Conservation (phyloP, 2,329 filamentous ascomycete species). For the Penicillium digitatum region DNA sequence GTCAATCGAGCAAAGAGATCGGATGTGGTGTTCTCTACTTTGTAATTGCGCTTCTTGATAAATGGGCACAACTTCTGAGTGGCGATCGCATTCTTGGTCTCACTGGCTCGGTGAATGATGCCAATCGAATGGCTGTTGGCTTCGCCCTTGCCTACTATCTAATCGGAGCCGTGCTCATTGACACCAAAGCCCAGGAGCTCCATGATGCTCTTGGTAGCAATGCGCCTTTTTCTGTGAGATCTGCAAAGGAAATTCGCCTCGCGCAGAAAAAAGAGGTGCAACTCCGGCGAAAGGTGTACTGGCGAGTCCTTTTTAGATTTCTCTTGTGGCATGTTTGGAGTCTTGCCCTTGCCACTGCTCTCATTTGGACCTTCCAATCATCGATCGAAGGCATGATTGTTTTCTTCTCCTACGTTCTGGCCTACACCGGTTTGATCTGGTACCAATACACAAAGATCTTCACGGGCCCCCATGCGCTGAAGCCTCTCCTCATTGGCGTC, state of each 20-base stretch:
- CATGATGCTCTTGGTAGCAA: conserved; percentile 45
- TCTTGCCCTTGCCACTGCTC: conserved; percentile 47
- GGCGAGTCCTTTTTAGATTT: conserved; percentile 49
- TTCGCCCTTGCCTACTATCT: conserved; percentile 58
- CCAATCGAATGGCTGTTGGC: conserved; percentile 48
- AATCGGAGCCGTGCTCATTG: conserved; percentile 54
- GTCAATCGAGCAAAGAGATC: conserved; percentile 54
- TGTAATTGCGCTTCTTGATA: conserved; percentile 53
- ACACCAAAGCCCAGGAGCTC: conserved; percentile 53
- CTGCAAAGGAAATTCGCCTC: conserved; percentile 42
- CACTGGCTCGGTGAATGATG: conserved; percentile 31
- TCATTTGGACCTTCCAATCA: conserved; percentile 53
- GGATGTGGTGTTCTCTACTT: conserved; percentile 55
- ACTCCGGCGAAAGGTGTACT: conserved; percentile 50
- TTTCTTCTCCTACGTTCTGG: conserved; percentile 49
- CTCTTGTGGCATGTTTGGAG: conserved; percentile 53
- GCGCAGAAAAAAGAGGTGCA: conserved; percentile 46
- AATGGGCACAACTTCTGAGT: conserved; percentile 51
- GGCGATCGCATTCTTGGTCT: conserved; percentile 45
- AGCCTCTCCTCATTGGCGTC: conserved; percentile 47
- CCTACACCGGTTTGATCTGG: conserved; percentile 52
- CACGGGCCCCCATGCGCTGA: conserved; percentile 48
- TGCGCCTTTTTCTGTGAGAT: conserved; percentile 40
- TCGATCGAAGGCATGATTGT: conserved; percentile 44
- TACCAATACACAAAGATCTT: conserved; percentile 55